phyloP scores from a whole-genome alignment of 345 rosid genomes.

The Alliaria petiolata region DNA sequence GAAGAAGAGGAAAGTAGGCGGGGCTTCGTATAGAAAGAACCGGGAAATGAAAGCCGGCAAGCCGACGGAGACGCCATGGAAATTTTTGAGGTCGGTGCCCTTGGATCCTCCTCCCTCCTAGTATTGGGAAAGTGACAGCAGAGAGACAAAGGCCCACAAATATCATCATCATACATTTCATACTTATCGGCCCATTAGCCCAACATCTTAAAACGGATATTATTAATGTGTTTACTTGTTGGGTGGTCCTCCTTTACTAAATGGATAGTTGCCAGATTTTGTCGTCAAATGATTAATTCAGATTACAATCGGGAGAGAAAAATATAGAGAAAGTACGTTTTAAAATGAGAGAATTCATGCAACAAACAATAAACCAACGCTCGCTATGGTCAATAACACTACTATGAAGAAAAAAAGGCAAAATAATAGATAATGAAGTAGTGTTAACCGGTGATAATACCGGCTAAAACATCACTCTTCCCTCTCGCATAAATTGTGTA shows the following conservation, averaged over 20 bases:
- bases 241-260: no score
- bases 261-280: no score
- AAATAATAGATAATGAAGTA: neutral
- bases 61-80: slow-evolving; percentile 26
- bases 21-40: slow-evolving; percentile 8
- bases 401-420: neutral
- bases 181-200: neutral
- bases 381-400: slow-evolving; percentile 3
- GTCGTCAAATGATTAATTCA: no score
- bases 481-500: slow-evolving; percentile 91
- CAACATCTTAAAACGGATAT: neutral
- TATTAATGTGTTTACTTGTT: neutral
- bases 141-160: neutral
- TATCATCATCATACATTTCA: neutral
- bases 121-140: slow-evolving; percentile 16
- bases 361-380: neutral
- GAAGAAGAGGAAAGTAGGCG: slow-evolving; percentile 1
- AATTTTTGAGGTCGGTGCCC: neutral
- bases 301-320: neutral
- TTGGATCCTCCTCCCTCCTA: neutral
- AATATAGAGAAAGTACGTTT: neutral
- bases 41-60: slow-evolving; percentile 10
- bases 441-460: slow-evolving; percentile 66
- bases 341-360: slow-evolving; percentile 6
- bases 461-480: slow-evolving; percentile 83